phyloP scores from a whole-genome alignment of 2,329 filamentous ascomycete genomes.

The Neonectria coccinea region DNA sequence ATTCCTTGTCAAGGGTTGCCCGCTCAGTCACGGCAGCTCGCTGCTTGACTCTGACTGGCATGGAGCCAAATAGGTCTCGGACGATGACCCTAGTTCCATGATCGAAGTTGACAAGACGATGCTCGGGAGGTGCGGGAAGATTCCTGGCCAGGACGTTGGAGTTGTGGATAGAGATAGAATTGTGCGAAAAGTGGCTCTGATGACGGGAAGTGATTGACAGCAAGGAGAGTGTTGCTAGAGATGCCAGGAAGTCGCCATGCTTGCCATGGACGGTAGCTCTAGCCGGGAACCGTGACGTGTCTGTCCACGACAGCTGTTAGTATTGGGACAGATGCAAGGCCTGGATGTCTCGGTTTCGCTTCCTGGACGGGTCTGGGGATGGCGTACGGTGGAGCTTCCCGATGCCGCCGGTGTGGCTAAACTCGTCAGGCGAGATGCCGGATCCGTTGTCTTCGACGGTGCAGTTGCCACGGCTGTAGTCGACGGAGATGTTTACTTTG shows the following conservation, averaged over 20 bases:
- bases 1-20: constrained; percentile 68
- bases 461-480: constrained; percentile 82
- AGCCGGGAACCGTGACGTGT: constrained; percentile 78
- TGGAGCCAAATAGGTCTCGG: constrained; percentile 85
- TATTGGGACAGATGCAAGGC: neutral
- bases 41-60: constrained; percentile 91
- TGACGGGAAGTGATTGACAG: constrained; percentile 82
- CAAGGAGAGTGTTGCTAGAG: constrained; percentile 80
- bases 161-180: constrained; percentile 77
- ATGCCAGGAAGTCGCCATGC: constrained; percentile 81
- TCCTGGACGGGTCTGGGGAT: constrained; percentile 7
- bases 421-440: constrained; percentile 81
- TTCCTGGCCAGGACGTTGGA: constrained; percentile 74
- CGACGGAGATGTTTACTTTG: constrained; percentile 76
- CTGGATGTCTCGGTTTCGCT: neutral
- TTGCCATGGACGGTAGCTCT: constrained; percentile 68
- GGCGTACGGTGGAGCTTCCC: constrained; percentile 77
- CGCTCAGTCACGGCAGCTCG: constrained; percentile 68
- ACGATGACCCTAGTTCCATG: constrained; percentile 84
- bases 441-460: constrained; percentile 85
- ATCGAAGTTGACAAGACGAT: constrained; percentile 64
- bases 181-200: constrained; percentile 67
- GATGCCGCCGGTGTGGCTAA: constrained; percentile 75
- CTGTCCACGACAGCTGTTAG: constrained; percentile 56
- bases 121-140: constrained; percentile 68